A percentile compares a stretch with the other conserved stretches of the same genome.
Conservation (phyloP, 352 stramenopile genomes). For the Pythium dissimile region DNA sequence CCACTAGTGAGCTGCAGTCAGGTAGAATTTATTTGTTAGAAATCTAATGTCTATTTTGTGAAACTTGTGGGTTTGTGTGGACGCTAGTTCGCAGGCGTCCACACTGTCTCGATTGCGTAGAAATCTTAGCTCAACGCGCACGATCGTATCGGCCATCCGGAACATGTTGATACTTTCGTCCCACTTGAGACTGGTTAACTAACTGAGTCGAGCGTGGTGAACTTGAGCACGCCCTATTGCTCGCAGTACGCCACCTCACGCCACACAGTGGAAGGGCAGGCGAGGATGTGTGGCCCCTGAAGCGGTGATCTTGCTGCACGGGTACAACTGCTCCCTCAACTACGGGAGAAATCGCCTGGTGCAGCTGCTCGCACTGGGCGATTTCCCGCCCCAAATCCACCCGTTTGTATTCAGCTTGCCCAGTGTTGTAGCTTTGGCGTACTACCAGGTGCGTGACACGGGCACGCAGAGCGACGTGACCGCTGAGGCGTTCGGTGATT, state of each 20-base stretch:
- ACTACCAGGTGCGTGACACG: conserved; percentile 32
- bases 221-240: too few species aligned
- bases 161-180: too few species aligned
- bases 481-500: conserved; percentile 25
- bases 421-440: conserved; percentile 51
- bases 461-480: conserved; percentile 30
- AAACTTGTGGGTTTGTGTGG: too few species aligned
- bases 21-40: too few species aligned
- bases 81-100: too few species aligned
- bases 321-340: conserved; percentile 69
- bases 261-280: conserved; percentile 5
- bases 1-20: too few species aligned
- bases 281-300: conserved; percentile 30
- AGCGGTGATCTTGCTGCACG: conserved; percentile 60
- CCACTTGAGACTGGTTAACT: too few species aligned
- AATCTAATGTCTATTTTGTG: too few species aligned
- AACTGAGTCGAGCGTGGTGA: too few species aligned
- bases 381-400: conserved; percentile 68
- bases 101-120: too few species aligned
- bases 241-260: conserved; percentile 51
- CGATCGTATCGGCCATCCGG: too few species aligned
- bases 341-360: conserved; percentile 56
- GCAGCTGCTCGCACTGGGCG: conserved; percentile 56
- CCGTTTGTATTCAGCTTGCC: conserved; percentile 77
- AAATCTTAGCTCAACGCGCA: too few species aligned